These are phyloP conservation scores for Schizothecium vesticola DNA, from an alignment of 495 filamentous ascomycete species.

Conservation along the genomic window DNA sequence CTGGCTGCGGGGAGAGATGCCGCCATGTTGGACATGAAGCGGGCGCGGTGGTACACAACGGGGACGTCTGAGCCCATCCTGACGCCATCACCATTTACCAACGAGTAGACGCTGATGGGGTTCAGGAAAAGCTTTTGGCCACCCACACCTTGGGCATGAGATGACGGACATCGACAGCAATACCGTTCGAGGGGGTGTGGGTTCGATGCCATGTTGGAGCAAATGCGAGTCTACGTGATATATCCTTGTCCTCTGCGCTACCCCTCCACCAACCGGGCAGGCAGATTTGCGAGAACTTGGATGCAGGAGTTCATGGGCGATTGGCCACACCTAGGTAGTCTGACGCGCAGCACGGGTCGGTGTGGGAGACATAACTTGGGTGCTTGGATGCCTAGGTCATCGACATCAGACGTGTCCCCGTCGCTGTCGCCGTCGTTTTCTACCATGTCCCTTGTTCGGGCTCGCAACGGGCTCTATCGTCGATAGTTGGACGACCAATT, in stretches of 20 bases:
- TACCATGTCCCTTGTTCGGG: not conserved
- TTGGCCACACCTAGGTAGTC: not conserved
- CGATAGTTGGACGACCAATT: not conserved
- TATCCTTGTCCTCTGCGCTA: not conserved
- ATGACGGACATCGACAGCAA: not conserved
- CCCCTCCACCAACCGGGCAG: not conserved
- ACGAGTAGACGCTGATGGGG: not conserved
- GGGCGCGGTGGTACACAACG: not conserved
- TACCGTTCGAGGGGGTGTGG: not conserved
- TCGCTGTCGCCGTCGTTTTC: not conserved
- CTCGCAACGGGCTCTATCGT: not conserved
- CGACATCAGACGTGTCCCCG: not conserved
- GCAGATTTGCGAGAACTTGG: not conserved
- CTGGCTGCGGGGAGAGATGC: not conserved
- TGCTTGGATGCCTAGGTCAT: not conserved
- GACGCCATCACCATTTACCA: not conserved
- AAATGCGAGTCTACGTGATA: not conserved
- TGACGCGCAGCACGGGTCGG: not conserved
- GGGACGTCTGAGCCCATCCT: not conserved
- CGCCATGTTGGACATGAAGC: not conserved
- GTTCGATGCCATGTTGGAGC: not conserved
- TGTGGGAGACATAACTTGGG: not conserved
- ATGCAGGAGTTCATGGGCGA: not conserved
- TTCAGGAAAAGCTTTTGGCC: too few species aligned
- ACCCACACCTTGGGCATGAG: not conserved